phyloP scores from a whole-genome alignment of 345 rosid species.

The Gossypium australe region DNA sequence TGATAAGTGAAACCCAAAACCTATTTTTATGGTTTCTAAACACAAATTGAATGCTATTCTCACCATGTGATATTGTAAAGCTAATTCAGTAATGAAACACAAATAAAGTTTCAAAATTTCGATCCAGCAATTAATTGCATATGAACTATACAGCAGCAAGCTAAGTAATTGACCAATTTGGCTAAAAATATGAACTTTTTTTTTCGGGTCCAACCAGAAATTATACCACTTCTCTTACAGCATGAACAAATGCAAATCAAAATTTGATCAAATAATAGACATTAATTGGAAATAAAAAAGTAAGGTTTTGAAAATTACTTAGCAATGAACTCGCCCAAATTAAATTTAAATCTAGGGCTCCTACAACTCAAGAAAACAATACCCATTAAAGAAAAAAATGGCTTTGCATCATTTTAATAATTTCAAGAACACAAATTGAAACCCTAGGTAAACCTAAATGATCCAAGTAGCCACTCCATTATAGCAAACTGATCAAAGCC shows the following conservation, averaged over 20 bases:
- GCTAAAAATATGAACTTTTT: background rate
- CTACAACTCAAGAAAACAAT: slow-evolving; percentile 1
- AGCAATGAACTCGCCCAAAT: background rate
- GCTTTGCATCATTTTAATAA: background rate
- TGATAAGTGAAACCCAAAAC: background rate
- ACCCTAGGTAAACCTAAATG: slow-evolving; percentile 1
- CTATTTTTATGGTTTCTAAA: background rate
- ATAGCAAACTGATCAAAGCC: background rate
- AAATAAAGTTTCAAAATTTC: background rate
- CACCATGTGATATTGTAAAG: background rate
- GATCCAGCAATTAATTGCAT: background rate
- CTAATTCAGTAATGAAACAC: background rate
- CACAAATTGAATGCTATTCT: background rate
- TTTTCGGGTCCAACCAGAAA: too few species aligned
- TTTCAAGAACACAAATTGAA: background rate
- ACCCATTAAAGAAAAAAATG: background rate
- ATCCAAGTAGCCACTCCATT: background rate
- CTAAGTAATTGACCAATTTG: background rate
- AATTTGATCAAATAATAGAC: background rate
- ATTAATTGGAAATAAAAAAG: background rate
- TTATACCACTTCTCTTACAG: background rate
- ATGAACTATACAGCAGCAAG: background rate
- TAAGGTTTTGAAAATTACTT: background rate
- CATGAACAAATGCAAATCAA: slow-evolving; percentile 2
- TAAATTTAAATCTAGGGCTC: background rate